Percentiles rank a stretch among this genome's conserved stretches.
Evolutionary conservation across 2,329 filamentous ascomycete genomes (phyloP).

Genomic region (Apiospora pterosperma): DNA sequence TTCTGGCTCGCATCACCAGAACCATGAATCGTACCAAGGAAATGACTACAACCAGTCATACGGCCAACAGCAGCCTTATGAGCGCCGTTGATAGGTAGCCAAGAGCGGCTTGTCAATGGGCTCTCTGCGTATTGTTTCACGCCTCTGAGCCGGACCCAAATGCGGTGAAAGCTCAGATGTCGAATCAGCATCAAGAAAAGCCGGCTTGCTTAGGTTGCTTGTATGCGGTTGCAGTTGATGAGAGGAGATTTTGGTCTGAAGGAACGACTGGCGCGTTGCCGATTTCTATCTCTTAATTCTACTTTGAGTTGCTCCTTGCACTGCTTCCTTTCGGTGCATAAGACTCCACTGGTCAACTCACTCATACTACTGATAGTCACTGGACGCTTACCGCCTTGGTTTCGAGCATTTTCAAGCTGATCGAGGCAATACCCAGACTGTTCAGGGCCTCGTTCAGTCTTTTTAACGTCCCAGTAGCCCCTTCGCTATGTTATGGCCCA

Average conservation of each 20-base stretch:
- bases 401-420: too few relatives aligned
- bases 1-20: not conserved
- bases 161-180: not conserved
- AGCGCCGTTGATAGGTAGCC: not conserved
- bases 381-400: not conserved
- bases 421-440: too few relatives aligned
- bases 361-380: not conserved
- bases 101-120: not conserved
- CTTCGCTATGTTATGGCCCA: too few relatives aligned
- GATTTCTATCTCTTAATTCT: not conserved
- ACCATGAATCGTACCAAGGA: not conserved
- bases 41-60: constrained; percentile 1
- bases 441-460: too few relatives aligned
- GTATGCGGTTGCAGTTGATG: not conserved
- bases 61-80: not conserved
- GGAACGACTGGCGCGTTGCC: not conserved
- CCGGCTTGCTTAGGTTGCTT: not conserved
- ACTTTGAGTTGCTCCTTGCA: not conserved
- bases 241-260: not conserved
- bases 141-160: not conserved
- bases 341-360: not conserved
- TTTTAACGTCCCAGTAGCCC: too few relatives aligned
- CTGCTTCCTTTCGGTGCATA: not conserved
- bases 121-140: not conserved
- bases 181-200: not conserved